Evolutionary conservation across 768 basidiomycete species (phyloP), one percentile per base, ranked within the genome.

Genomic region (Kwoniella sp.): DNA sequence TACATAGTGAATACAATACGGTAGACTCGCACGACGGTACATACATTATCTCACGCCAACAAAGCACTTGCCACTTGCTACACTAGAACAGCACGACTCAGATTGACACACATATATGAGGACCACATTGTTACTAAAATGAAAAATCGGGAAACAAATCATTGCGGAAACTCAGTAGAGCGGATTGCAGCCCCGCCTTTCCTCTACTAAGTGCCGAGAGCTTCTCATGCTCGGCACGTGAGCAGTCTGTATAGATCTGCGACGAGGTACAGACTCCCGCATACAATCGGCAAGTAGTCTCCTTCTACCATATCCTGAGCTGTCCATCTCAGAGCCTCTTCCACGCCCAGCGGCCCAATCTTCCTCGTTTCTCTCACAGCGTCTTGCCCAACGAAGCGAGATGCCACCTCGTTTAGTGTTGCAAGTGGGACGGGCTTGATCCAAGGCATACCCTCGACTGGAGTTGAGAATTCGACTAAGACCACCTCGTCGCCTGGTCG

Each of bases 361-460:
- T 9, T 45, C 41, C 41, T 45, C 4, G 41, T 45, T 45, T 60
- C 28, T 20, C 5, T 41, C 26, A 63, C 41, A 26, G 38, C 41
- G 22, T 34, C 22, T 75, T 70, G 37, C 23, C 37, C 47, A 0
- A 69, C 54, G 2, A 66, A 15, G 8, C 20, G 22, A 74, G 70
- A 71, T 38, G 75, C 71, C 58, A 78, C 82, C 25, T 73, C 77
- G 23, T 81, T 73, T 12, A 94, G 70, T 54, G 86, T 85, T 1
- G 78, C 78, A 2, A 85, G 83, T 7, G 86, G 76, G 0, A 89
- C 88, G 2, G 88, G 82, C 38, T 83, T 85, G 26, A 98, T 88
- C 96, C 96, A 99, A 0, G 94, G 92, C 96, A 99, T 98, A 1
- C 89, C 91, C 2, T 88, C 90, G 0, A 93, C 90, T 3, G 86